These are phyloP conservation scores for Tripidium arundinaceum DNA, from an alignment of 202 grass and related monocot genomes.

Conservation along the genomic window DNA sequence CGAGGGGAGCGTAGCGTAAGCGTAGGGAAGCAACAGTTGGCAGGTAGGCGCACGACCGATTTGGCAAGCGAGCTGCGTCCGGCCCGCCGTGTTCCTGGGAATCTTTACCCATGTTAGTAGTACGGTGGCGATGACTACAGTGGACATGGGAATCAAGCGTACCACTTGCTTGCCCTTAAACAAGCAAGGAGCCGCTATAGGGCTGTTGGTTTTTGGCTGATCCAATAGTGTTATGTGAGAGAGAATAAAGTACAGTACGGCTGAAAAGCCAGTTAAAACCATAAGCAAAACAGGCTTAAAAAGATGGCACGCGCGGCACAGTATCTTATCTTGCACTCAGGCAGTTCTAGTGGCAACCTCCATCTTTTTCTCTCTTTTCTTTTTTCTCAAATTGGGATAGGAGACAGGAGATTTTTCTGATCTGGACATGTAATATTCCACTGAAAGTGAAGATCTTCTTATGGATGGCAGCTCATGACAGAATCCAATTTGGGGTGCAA, in stretches of 20 bases:
- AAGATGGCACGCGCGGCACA: neutral
- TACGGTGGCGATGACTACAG: neutral
- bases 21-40: no score
- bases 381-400: conserved; percentile 1
- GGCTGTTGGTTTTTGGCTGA: no score
- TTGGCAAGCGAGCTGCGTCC: neutral
- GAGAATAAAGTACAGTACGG: no score
- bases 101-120: conserved; percentile 11
- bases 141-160: neutral
- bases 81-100: neutral
- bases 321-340: neutral
- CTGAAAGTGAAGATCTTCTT: no score
- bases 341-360: neutral
- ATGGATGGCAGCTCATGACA: no score
- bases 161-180: conserved; percentile 7
- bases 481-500: no score
- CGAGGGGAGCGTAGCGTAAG: no score
- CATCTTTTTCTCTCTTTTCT: neutral
- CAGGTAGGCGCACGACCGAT: neutral
- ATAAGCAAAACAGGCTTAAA: no score
- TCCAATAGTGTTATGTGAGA: no score
- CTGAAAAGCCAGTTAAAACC: no score
- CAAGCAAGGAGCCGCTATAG: neutral
- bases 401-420: no score
- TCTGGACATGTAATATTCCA: no score